phyloP scores from a whole-genome alignment of 805 yeast species.

The Saccharomycopsis synnaedendra region DNA sequence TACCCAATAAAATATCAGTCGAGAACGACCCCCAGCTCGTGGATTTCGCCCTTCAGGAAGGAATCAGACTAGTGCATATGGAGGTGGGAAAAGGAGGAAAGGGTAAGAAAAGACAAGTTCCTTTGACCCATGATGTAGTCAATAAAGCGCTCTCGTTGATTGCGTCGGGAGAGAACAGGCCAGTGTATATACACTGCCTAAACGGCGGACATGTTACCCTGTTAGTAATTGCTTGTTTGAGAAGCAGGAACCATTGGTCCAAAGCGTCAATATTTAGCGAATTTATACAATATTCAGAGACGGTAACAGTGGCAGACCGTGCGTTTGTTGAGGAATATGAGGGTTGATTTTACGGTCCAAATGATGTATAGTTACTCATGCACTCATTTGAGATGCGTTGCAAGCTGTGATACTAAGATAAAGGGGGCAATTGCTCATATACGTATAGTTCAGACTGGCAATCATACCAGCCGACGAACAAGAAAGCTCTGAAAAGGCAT shows the following conservation, averaged over 20 bases:
- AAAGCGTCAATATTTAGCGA: constrained; percentile 80
- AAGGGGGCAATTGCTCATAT: no score
- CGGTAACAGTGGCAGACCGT: constrained; percentile 73
- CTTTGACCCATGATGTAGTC: constrained; percentile 58
- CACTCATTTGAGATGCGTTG: neutral
- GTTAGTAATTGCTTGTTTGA: constrained; percentile 71
- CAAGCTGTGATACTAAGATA: no score
- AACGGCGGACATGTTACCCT: constrained; percentile 87
- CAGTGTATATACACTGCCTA: constrained; percentile 75
- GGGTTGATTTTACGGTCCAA: neutral
- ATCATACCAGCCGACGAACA: no score
- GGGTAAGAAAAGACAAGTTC: constrained; percentile 74
- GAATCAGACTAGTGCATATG: constrained; percentile 58
- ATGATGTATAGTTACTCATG: neutral
- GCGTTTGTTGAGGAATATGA: constrained; percentile 68
- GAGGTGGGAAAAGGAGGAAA: constrained; percentile 47
- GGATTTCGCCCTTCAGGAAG: constrained; percentile 39
- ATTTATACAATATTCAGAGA: constrained; percentile 64
- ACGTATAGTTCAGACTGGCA: no score
- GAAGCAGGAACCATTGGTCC: constrained; percentile 83
- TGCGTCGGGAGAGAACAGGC: constrained; percentile 41
- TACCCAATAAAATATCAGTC: constrained; percentile 59
- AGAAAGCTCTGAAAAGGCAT: no score
- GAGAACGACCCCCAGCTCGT: constrained; percentile 39
- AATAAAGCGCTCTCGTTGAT: constrained; percentile 43